A percentile compares a stretch with the other conserved stretches of the same genome.
These are phyloP conservation scores for Draba incana DNA, from an alignment of 345 rosid species.

Conservation along the genomic window DNA sequence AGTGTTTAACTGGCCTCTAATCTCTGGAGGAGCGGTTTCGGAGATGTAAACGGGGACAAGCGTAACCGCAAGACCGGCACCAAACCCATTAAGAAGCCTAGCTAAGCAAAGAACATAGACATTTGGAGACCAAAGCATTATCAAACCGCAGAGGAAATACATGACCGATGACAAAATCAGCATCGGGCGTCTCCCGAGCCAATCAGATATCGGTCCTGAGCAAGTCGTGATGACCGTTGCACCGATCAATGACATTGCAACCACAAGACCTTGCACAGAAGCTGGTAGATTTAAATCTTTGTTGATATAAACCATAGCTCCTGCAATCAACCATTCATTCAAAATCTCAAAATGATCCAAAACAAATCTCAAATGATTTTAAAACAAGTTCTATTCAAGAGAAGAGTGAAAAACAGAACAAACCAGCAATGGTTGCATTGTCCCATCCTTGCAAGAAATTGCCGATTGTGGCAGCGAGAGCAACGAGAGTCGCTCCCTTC, in stretches of 20 bases:
- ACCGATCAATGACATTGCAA: constrained; percentile 94
- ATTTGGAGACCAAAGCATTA: constrained; percentile 96
- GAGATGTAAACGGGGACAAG: constrained; percentile 91
- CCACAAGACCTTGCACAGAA: constrained; percentile 85
- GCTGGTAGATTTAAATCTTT: constrained; percentile 64
- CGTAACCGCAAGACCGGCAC: constrained; percentile 89
- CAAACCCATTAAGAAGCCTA: constrained; percentile 89
- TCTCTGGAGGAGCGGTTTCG: constrained; percentile 96
- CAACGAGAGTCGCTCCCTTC: constrained; percentile 86
- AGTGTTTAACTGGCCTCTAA: constrained; percentile 85
- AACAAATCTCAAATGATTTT: neutral
- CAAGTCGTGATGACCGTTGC: constrained; percentile 91
- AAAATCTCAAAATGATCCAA: neutral
- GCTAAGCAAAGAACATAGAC: constrained; percentile 80
- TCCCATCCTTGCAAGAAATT: constrained; percentile 99
- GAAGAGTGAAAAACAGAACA: constrained; percentile 16
- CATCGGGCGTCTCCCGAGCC: constrained; percentile 97
- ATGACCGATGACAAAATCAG: constrained; percentile 74
- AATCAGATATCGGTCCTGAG: constrained; percentile 92
- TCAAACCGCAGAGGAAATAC: constrained; percentile 80
- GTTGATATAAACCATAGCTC: constrained; percentile 84
- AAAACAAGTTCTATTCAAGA: neutral
- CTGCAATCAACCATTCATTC: constrained; percentile 44
- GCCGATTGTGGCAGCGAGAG: constrained; percentile 89
- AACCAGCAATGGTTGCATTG: constrained; percentile 99